phyloP scores from a whole-genome alignment of 2,329 filamentous ascomycete genomes.

The Amesomyces nigricolor region DNA sequence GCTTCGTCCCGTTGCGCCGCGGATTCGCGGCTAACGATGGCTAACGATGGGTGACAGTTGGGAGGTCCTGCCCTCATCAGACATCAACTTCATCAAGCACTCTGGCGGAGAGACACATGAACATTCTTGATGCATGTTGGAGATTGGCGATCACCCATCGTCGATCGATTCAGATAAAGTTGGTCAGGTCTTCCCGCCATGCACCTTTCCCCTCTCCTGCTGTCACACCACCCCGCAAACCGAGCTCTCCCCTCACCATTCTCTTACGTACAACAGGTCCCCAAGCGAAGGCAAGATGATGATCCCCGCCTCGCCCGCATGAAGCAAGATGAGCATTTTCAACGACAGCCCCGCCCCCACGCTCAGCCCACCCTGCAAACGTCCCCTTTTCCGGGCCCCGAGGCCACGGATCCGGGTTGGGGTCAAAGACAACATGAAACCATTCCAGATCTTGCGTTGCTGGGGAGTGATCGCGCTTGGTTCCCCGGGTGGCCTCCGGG shows the following conservation, averaged over 20 bases:
- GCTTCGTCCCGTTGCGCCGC: neutral
- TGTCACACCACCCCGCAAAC: neutral
- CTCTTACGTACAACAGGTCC: conserved; percentile 5
- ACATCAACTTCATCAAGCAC: no score
- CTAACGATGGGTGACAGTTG: no score
- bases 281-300: neutral
- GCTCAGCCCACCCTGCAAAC: neutral
- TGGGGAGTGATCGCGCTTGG: no score
- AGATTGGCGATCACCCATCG: no score
- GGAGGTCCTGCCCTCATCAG: no score
- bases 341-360: conserved; percentile 12
- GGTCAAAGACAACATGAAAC: conserved; percentile 7
- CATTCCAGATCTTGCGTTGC: neutral
- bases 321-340: neutral
- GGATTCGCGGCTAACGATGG: neutral
- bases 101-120: no score
- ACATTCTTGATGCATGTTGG: no score
- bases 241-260: neutral
- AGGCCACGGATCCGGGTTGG: conserved; percentile 15
- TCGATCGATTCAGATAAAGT: no score
- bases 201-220: neutral
- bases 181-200: neutral
- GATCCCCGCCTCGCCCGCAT: conserved; percentile 2
- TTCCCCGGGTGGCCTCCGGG: neutral
- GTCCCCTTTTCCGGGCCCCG: neutral